These are phyloP conservation scores for Vigna angularis DNA, from an alignment of 306 rosid species.

Conservation along the genomic window DNA sequence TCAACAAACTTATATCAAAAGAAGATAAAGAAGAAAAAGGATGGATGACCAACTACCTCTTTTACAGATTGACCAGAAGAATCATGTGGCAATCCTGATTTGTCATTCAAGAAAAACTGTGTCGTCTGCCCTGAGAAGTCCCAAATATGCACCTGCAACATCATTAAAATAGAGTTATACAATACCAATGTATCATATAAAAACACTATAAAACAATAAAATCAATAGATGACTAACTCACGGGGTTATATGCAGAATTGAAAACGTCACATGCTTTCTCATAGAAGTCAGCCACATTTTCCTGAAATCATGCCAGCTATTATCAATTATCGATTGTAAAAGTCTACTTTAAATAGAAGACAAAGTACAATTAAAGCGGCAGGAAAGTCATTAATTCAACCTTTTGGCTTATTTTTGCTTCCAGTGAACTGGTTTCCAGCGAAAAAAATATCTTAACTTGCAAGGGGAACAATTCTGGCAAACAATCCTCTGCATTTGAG, in stretches of 20 bases:
- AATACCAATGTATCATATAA: conserved; percentile 35
- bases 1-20: conserved; percentile 3
- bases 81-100: conserved; percentile 52
- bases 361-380: conserved; percentile 14
- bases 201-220: conserved; percentile 18
- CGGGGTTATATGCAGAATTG: conserved; percentile 59
- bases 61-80: conserved; percentile 54
- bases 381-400: conserved; percentile 49
- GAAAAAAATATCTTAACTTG: conserved; percentile 76
- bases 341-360: conserved; percentile 27
- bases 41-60: conserved; percentile 62
- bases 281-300: conserved; percentile 62
- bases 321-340: conserved; percentile 34
- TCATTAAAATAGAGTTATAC: conserved; percentile 42
- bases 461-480: conserved; percentile 68
- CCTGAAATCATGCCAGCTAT: conserved; percentile 63
- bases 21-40: background rate
- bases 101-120: conserved; percentile 61
- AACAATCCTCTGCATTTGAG: conserved; percentile 50
- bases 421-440: conserved; percentile 70
- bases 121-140: conserved; percentile 91
- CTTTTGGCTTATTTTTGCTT: conserved; percentile 75
- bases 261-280: conserved; percentile 74
- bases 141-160: conserved; percentile 87
- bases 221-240: conserved; percentile 56